These are phyloP conservation scores for Hypocreales sp. DNA, from an alignment of 2,329 filamentous ascomycete genomes.

Conservation along the genomic window DNA sequence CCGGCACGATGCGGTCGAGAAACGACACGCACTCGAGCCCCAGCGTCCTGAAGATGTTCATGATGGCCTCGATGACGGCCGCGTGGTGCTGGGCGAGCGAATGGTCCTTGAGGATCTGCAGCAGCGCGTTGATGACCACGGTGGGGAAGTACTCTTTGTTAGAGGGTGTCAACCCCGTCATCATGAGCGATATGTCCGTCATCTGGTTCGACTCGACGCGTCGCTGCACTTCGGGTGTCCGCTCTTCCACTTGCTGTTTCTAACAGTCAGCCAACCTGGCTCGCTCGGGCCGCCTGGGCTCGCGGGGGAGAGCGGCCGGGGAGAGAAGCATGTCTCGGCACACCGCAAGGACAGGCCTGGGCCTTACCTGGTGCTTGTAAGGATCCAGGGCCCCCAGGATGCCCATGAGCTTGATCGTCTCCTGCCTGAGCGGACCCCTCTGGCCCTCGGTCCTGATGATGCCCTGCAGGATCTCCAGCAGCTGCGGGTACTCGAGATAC, in stretches of 20 bases:
- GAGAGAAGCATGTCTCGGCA: too few species aligned
- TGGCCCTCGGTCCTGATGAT: constrained; percentile 86
- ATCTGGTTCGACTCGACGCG: constrained; percentile 48
- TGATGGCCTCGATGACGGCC: constrained; percentile 89
- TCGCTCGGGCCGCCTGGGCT: too few species aligned
- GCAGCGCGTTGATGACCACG: constrained; percentile 88
- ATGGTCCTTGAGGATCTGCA: constrained; percentile 81
- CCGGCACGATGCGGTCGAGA: constrained; percentile 83
- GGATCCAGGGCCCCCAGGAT: constrained; percentile 90
- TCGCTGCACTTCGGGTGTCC: constrained; percentile 65
- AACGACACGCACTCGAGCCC: constrained; percentile 94
- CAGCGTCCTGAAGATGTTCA: constrained; percentile 95
- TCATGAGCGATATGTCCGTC: constrained; percentile 93
- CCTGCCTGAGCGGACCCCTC: constrained; percentile 69
- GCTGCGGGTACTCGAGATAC: constrained; percentile 85
- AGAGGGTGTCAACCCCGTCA: constrained; percentile 90
- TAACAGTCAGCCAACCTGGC: constrained; percentile 4
- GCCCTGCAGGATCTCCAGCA: constrained; percentile 81
- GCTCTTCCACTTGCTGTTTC: constrained; percentile 63
- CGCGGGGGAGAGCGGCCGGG: too few species aligned
- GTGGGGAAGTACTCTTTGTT: constrained; percentile 98
- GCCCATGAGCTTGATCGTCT: constrained; percentile 93
- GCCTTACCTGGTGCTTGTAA: constrained; percentile 67
- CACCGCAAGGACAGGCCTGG: too few species aligned
- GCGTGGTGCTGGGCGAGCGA: constrained; percentile 86